Conservation (phyloP, 306 rosid genomes). For the Begonia peltatifolia region DNA sequence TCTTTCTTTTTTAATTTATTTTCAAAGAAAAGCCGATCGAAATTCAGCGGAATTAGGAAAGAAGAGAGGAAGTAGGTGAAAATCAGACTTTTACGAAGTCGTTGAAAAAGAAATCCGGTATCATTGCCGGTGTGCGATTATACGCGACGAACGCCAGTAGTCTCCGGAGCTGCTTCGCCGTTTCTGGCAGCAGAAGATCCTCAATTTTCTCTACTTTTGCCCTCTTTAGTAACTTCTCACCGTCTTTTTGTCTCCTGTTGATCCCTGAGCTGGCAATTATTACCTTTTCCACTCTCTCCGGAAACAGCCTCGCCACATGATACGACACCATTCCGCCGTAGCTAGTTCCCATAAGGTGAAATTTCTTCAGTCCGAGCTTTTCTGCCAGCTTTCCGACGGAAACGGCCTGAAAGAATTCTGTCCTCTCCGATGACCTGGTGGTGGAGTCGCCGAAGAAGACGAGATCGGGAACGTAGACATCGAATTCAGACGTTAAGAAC, state of each 20-base stretch:
- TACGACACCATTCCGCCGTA: slow-evolving; percentile 73
- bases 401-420: slow-evolving; percentile 44
- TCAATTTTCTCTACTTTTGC: too few relatives aligned
- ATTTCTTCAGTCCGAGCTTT: slow-evolving; percentile 19
- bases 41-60: too few relatives aligned
- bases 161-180: too few relatives aligned
- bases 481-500: slow-evolving; percentile 24
- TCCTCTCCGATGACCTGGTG: slow-evolving; percentile 33
- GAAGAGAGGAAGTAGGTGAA: too few relatives aligned
- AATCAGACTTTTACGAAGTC: too few relatives aligned
- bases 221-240: slow-evolving; percentile 13
- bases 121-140: too few relatives aligned
- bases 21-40: too few relatives aligned
- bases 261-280: slow-evolving; percentile 61
- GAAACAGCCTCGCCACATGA: slow-evolving; percentile 45
- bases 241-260: slow-evolving; percentile 52
- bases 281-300: slow-evolving; percentile 36
- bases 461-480: slow-evolving; percentile 68
- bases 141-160: too few relatives aligned
- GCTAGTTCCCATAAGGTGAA: slow-evolving; percentile 59
- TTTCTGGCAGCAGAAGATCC: too few relatives aligned
- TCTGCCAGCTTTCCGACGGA: slow-evolving; percentile 42
- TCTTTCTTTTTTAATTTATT: too few relatives aligned
- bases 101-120: too few relatives aligned
- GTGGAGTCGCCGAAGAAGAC: slow-evolving; percentile 57